A percentile compares a stretch with the other conserved stretches of the same genome.
phyloP scores from a whole-genome alignment of 2,329 filamentous ascomycete species.

The Westerdykella sp. region DNA sequence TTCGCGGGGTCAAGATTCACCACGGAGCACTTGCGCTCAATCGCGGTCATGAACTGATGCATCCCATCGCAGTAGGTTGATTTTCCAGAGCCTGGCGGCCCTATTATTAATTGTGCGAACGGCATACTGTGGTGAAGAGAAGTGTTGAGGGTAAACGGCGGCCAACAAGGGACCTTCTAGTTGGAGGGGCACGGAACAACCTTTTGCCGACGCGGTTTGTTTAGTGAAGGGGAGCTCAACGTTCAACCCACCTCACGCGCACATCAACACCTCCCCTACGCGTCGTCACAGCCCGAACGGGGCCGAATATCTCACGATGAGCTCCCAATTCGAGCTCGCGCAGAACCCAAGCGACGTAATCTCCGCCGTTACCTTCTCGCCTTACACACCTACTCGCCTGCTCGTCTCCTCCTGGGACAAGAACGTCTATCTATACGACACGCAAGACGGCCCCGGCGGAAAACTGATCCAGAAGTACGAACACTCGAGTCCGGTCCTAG shows the following conservation, averaged over 20 bases:
- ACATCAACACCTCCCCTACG: slow-evolving; percentile 4
- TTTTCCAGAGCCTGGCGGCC: slow-evolving; percentile 92
- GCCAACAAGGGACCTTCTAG: slow-evolving; percentile 1
- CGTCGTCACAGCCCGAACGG: slow-evolving; percentile 4
- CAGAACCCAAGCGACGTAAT: slow-evolving; percentile 81
- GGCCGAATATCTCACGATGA: slow-evolving; percentile 4
- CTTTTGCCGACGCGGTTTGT: slow-evolving; percentile 5
- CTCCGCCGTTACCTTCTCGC: slow-evolving; percentile 80
- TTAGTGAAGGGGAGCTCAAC: slow-evolving; percentile 3
- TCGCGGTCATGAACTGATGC: slow-evolving; percentile 95
- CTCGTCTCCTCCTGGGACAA: slow-evolving; percentile 95
- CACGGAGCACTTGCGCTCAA: slow-evolving; percentile 88
- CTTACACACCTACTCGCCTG: slow-evolving; percentile 64
- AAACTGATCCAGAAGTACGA: slow-evolving; percentile 67
- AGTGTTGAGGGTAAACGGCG: slow-evolving; percentile 2
- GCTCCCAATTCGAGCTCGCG: slow-evolving; percentile 69
- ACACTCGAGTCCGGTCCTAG: slow-evolving; percentile 78
- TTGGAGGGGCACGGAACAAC: slow-evolving; percentile 13
- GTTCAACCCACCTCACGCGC: neutral
- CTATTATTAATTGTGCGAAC: slow-evolving; percentile 75
- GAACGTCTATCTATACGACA: slow-evolving; percentile 83
- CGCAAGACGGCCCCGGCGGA: slow-evolving; percentile 53
- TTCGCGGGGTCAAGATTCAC: slow-evolving; percentile 98
- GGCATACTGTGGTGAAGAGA: slow-evolving; percentile 41
- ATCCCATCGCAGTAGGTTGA: slow-evolving; percentile 99